A percentile compares a stretch with the other conserved stretches of the same genome.
Evolutionary conservation across 164 flowering plant genomes (phyloP).

Genomic region (Houttuynia cordata): DNA sequence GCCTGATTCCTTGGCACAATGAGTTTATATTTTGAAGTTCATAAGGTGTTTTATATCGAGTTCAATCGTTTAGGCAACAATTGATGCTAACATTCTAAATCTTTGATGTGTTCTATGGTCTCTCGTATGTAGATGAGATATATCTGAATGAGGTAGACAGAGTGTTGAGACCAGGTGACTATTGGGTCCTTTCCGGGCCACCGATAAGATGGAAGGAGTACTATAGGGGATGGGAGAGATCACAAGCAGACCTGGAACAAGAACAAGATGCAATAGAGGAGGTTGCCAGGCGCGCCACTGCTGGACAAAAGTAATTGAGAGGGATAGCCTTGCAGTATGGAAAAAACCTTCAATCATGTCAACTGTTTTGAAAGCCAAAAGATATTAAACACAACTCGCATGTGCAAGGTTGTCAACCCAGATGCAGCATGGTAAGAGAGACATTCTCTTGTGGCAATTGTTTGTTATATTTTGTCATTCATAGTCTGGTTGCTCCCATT

Average conservation of each 20-base stretch:
- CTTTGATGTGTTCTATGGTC: not conserved
- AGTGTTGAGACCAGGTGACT: slow-evolving; percentile 86
- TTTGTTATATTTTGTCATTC: no score
- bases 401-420: slow-evolving; percentile 70
- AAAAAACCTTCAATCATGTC: slow-evolving; percentile 88
- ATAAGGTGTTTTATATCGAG: no score
- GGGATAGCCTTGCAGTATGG: slow-evolving; percentile 68
- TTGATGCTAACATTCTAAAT: no score
- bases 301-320: slow-evolving; percentile 84
- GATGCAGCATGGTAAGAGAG: slow-evolving; percentile 73
- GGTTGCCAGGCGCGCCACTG: slow-evolving; percentile 61
- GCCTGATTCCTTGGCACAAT: slow-evolving; percentile 84
- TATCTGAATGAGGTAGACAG: slow-evolving; percentile 86
- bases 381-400: slow-evolving; percentile 39
- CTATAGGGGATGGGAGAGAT: slow-evolving; percentile 97
- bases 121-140: slow-evolving; percentile 45
- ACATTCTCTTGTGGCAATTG: no score
- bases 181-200: slow-evolving; percentile 96
- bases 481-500: not conserved
- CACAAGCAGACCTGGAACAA: slow-evolving; percentile 72
- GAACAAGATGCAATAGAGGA: slow-evolving; percentile 85
- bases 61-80: no score
- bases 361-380: slow-evolving; percentile 41
- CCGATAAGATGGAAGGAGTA: slow-evolving; percentile 81
- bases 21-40: slow-evolving; percentile 1